phyloP scores from a whole-genome alignment of 2,329 filamentous ascomycete genomes.

The Malbranchea cinnamomea region DNA sequence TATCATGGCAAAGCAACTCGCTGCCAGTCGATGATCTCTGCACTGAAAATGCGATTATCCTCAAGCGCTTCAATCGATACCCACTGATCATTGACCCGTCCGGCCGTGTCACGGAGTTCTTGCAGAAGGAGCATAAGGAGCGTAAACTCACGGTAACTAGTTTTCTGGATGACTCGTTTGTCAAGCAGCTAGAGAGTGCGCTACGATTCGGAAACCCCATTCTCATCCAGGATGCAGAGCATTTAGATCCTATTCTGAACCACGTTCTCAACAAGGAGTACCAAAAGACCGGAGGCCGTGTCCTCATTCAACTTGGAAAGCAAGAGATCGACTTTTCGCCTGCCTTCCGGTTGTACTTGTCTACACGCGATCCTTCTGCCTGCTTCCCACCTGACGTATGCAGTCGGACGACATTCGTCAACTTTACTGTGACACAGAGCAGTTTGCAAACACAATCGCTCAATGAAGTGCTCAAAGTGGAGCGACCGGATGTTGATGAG shows the following conservation, averaged over 20 bases:
- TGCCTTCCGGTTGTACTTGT: conserved; percentile 86
- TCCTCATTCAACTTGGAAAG: conserved; percentile 93
- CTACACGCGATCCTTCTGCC: conserved; percentile 88
- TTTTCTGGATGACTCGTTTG: conserved; percentile 95
- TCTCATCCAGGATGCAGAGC: conserved; percentile 93
- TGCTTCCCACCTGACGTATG: conserved; percentile 93
- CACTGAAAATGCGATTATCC: conserved; percentile 94
- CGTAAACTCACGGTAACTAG: conserved; percentile 90
- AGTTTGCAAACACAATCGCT: conserved; percentile 96
- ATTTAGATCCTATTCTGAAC: conserved; percentile 91
- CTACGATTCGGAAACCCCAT: conserved; percentile 97
- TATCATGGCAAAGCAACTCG: conserved; percentile 88
- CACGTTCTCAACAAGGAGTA: conserved; percentile 99
- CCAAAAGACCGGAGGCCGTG: conserved; percentile 93
- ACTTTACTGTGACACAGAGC: conserved; percentile 98
- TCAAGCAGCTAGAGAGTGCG: conserved; percentile 93
- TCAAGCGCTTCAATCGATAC: conserved; percentile 96
- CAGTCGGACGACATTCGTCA: conserved; percentile 96
- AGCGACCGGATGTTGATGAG: conserved; percentile 93
- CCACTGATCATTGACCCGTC: conserved; percentile 97
- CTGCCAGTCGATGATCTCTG: conserved; percentile 93
- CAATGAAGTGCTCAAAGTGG: conserved; percentile 93
- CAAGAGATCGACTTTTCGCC: conserved; percentile 99
- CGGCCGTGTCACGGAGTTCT: conserved; percentile 82
- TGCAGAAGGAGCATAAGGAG: conserved; percentile 88